A percentile compares a stretch with the other conserved stretches of the same genome.
Conservation (phyloP, 306 rosid genomes). For the Sechiopsis laciniata region DNA sequence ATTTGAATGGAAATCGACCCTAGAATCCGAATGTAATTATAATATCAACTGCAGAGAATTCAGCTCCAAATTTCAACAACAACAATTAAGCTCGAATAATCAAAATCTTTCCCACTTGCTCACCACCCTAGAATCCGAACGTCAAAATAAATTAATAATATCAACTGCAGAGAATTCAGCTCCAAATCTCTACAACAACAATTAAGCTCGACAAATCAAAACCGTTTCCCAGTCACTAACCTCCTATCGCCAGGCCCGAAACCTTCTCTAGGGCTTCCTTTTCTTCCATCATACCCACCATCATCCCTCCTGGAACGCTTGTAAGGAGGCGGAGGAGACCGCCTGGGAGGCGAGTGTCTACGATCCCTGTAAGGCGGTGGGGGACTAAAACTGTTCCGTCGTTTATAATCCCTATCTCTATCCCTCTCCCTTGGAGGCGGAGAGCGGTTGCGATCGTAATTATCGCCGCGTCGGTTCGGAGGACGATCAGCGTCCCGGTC, state of each 20-base stretch:
- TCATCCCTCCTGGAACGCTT: constrained; percentile 73
- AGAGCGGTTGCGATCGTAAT: constrained; percentile 60
- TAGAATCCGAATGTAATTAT: neutral
- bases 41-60: neutral
- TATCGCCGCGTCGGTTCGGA: constrained; percentile 64
- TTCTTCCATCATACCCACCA: constrained; percentile 49
- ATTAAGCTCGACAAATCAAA: neutral
- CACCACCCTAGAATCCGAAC: constrained; percentile 32
- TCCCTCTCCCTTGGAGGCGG: constrained; percentile 51
- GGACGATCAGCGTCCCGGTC: constrained; percentile 72
- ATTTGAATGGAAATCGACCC: neutral
- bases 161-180: constrained; percentile 3
- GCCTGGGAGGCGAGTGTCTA: constrained; percentile 66
- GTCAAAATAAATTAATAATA: neutral
- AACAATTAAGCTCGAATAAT: neutral
- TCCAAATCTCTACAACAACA: neutral
- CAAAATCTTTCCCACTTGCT: constrained; percentile 12
- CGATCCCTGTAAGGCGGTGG: constrained; percentile 69
- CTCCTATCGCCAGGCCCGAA: constrained; percentile 77
- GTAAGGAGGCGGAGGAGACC: constrained; percentile 72
- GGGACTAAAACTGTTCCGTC: constrained; percentile 62
- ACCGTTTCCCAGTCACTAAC: constrained; percentile 23
- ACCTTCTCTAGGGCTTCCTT: constrained; percentile 79
- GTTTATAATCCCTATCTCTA: constrained; percentile 76
- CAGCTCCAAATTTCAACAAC: neutral